These are phyloP conservation scores for Hypocreales sp. DNA, from an alignment of 2,329 filamentous ascomycete species.

Conservation along the genomic window DNA sequence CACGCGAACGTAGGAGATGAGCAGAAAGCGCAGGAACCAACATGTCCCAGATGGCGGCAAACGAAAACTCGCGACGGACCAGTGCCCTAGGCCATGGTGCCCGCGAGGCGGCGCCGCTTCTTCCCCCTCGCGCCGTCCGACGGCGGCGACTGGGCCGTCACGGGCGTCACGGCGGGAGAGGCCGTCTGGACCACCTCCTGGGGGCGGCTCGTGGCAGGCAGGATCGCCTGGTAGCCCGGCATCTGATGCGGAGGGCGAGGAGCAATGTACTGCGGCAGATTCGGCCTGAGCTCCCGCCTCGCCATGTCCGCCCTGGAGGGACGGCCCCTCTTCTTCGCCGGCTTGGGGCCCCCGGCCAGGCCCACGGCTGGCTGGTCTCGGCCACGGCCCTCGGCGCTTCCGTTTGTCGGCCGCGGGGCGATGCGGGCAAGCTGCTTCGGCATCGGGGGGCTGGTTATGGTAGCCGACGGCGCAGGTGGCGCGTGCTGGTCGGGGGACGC, in stretches of 20 bases:
- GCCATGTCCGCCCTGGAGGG: slow-evolving; percentile 28
- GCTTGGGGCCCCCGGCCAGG: neutral
- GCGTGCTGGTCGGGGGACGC: neutral
- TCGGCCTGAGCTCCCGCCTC: slow-evolving; percentile 13
- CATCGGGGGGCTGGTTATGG: neutral
- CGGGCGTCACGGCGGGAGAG: neutral
- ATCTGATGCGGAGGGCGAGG: slow-evolving; percentile 10
- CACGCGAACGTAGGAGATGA: too few species aligned
- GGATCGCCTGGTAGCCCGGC: slow-evolving; percentile 3
- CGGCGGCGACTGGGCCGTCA: neutral
- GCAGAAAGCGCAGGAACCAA: too few species aligned
- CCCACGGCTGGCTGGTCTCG: neutral
- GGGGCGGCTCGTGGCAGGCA: slow-evolving; percentile 4
- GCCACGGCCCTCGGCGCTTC: slow-evolving; percentile 1
- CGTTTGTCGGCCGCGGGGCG: slow-evolving; percentile 10
- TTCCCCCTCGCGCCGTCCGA: slow-evolving; percentile 1
- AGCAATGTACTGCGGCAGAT: slow-evolving; percentile 16
- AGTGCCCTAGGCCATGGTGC: too few species aligned
- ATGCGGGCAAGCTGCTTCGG: slow-evolving; percentile 4
- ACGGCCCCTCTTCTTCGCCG: slow-evolving; percentile 27
- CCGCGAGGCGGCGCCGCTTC: slow-evolving; percentile 2
- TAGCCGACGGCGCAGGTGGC: neutral
- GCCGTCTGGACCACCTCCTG: neutral
- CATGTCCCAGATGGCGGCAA: too few species aligned
- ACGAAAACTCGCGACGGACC: too few species aligned